These are phyloP conservation scores for Fagopyrum tataricum DNA, from an alignment of 148 eudicot species.

Conservation along the genomic window DNA sequence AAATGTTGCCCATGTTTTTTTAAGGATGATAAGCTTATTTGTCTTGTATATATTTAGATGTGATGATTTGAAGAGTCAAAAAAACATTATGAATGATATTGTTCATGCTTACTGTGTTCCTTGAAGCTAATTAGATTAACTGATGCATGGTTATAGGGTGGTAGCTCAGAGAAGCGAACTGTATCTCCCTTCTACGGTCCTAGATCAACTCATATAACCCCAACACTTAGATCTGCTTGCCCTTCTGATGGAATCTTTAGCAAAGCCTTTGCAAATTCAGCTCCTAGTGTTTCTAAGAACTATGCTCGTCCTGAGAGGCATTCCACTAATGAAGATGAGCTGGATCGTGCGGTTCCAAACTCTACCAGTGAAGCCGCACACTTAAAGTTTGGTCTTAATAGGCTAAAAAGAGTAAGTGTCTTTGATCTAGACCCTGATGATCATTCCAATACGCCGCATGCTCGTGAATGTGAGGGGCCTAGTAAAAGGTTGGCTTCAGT, in stretches of 20 bases:
- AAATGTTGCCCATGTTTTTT: not conserved
- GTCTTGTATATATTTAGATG: not conserved
- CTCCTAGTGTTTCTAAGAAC: not conserved
- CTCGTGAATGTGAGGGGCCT: not conserved
- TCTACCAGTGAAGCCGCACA: not conserved
- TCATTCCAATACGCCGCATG: not conserved
- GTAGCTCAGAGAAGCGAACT: not conserved
- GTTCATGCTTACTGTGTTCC: not conserved
- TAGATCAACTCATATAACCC: not conserved
- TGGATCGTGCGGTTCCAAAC: not conserved
- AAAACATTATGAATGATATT: not conserved
- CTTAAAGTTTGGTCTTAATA: not conserved
- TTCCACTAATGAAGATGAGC: not conserved
- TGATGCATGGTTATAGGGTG: constrained; percentile 1
- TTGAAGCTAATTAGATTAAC: not conserved
- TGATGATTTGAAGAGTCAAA: too few relatives aligned
- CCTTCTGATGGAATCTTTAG: not conserved
- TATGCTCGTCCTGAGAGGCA: not conserved
- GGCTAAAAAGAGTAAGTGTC: not conserved
- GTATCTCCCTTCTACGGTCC: not conserved
- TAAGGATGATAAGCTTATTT: not conserved
- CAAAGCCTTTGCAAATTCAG: not conserved
- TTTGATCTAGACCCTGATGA: not conserved
- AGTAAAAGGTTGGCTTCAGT: not conserved
- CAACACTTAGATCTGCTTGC: not conserved